These are phyloP conservation scores for Cardiospermum halicacabum DNA, from an alignment of 345 rosid species.

Conservation along the genomic window DNA sequence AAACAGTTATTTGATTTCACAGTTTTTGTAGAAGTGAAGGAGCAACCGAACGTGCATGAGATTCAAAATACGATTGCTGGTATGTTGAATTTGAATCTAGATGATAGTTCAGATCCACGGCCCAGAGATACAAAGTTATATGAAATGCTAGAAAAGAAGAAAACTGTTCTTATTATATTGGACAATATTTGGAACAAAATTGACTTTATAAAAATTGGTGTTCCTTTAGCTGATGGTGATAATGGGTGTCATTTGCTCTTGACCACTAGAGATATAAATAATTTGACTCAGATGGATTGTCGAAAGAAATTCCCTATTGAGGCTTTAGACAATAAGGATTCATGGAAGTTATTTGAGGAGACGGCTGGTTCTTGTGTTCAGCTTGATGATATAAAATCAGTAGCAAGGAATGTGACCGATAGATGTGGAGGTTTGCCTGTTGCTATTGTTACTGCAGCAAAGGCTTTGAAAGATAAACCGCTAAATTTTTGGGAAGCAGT, in stretches of 20 bases:
- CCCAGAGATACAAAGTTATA: neutral
- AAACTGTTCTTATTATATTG: neutral
- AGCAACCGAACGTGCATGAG: neutral
- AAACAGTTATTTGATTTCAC: conserved; percentile 4
- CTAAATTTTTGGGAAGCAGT: neutral
- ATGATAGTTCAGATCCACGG: neutral
- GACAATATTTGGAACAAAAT: conserved; percentile 8
- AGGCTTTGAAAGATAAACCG: neutral
- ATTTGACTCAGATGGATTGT: too few species aligned
- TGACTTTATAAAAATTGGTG: too few species aligned
- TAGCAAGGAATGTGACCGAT: neutral
- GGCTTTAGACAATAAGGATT: too few species aligned
- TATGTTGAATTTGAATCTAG: conserved; percentile 1
- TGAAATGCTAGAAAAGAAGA: neutral
- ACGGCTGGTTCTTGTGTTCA: neutral
- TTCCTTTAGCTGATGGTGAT: too few species aligned
- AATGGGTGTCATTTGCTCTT: too few species aligned
- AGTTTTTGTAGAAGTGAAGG: conserved; percentile 5
- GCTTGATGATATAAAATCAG: too few species aligned
- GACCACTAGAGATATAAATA: too few species aligned
- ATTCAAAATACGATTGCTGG: conserved; percentile 16
- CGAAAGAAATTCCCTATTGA: too few species aligned
- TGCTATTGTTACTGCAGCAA: neutral
- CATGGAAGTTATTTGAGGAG: neutral
- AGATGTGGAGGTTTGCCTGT: neutral